Conservation (phyloP, 768 basidiomycete genomes). For the Chalciporus pseudorubinellus region DNA sequence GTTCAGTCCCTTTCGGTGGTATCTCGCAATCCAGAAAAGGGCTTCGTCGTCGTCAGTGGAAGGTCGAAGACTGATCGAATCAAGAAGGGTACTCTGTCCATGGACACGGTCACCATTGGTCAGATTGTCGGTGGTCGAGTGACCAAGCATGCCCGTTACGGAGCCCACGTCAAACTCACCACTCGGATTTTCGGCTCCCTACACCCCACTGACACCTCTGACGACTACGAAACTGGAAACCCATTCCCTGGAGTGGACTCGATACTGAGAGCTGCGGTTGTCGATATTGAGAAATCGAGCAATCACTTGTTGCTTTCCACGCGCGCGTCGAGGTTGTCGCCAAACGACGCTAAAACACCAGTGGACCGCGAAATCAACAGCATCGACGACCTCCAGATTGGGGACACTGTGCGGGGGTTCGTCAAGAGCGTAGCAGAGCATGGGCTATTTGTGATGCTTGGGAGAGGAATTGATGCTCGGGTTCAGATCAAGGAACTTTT, state of each 20-base stretch:
- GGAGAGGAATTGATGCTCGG: conserved; percentile 80
- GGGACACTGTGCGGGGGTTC: conserved; percentile 80
- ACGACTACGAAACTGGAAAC: conserved; percentile 65
- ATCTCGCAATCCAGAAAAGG: conserved; percentile 81
- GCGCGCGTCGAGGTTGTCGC: conserved; percentile 66
- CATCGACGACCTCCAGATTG: conserved; percentile 62
- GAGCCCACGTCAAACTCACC: conserved; percentile 75
- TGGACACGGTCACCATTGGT: conserved; percentile 68
- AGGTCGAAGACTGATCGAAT: conserved; percentile 57
- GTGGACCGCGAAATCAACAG: conserved; percentile 68
- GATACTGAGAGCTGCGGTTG: conserved; percentile 66
- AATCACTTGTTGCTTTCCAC: conserved; percentile 79
- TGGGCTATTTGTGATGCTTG: conserved; percentile 87
- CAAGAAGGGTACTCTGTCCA: conserved; percentile 51
- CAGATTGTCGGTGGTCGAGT: conserved; percentile 82
- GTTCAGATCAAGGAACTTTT: conserved; percentile 94
- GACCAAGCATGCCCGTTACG: conserved; percentile 65
- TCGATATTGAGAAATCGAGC: conserved; percentile 63
- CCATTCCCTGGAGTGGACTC: conserved; percentile 62
- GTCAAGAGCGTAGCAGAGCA: conserved; percentile 84
- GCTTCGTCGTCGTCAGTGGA: conserved; percentile 81
- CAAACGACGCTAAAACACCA: conserved; percentile 46
- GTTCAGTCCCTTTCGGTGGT: conserved; percentile 84
- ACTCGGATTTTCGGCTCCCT: conserved; percentile 70
- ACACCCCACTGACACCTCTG: conserved; percentile 77